Conservation (phyloP, 441 rosid genomes). For the Eugenia klotzschiana region DNA sequence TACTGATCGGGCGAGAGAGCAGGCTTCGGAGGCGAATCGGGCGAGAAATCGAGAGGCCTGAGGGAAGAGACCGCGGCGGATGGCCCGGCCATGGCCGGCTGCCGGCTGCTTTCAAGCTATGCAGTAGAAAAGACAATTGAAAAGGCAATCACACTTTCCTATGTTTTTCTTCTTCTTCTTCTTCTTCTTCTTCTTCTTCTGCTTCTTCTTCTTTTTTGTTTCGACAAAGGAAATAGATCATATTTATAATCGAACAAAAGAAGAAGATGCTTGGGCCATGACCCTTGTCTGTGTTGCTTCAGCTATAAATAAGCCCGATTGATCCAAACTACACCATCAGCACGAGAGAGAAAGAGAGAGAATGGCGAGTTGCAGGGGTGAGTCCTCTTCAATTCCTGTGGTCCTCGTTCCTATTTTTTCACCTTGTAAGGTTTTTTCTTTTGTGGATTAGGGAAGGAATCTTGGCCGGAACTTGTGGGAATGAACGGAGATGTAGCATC, state of each 20-base stretch:
- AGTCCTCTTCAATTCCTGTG: background rate
- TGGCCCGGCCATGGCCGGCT: background rate
- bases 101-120: background rate
- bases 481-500: background rate
- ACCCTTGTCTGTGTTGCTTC: background rate
- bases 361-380: background rate
- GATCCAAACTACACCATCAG: background rate
- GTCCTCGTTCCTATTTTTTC: no score
- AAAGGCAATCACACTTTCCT: background rate
- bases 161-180: background rate
- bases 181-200: no score
- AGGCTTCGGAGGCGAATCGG: constrained; percentile 28
- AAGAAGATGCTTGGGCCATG: background rate
- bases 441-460: background rate
- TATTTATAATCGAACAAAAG: background rate
- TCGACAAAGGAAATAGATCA: background rate
- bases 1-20: constrained; percentile 45
- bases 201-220: background rate
- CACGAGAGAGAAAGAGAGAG: background rate
- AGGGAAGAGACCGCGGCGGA: background rate
- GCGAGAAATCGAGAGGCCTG: constrained; percentile 22
- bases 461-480: background rate
- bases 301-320: background rate
- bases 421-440: no score
- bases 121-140: background rate